Evolutionary conservation across 2,329 filamentous ascomycete genomes (phyloP), one percentile per base, ranked within the genome.

Genomic region (Penicillium sp.): DNA sequence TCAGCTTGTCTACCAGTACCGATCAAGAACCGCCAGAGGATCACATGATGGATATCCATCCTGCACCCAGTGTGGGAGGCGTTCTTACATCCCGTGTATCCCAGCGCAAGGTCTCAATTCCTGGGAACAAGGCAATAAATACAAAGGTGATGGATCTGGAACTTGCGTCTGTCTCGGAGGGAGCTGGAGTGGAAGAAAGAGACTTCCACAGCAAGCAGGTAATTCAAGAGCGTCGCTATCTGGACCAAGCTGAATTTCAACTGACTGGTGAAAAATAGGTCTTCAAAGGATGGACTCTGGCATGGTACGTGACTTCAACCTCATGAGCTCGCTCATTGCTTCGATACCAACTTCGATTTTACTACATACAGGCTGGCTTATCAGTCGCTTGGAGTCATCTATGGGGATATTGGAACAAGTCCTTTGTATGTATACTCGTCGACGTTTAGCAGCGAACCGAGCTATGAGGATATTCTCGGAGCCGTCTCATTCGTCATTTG

Each of bases 331-430:
- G 31, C 33, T 16, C 6, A 16, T 39, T 6, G 9, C 13, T 10
- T 24, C 18, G 24, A 22, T 22, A 11, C 49, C 40, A 9, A 51
- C 49, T n/a, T 35, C 2, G 6, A 18, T 5, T 27, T 39, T 16
- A 11, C 11, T 11, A 3, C 33, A 13, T 35, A 55, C 16, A 72
- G 78, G 74, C 77, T 83, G 14, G 79, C 83, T 7, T 86, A 85
- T 66, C 82, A 85, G 63, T 82, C 80, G 1, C 79, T 81, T 35
- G 83, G 83, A 36, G 82, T 85, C 58, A 85, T 85, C 54, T 85
- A 85, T 60, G 83, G 83, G n/a, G 83, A 86, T 59, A 85, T 86
- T 60, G 83, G 83, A 19, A 86, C 83, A 6, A 82, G 78, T 44
- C 83, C 83, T 2, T 78, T 86, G 3, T 86, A 86, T 66, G 83